Percentiles rank a stretch among this genome's conserved stretches.
Evolutionary conservation across 495 filamentous ascomycete species (phyloP).

Genomic region (Penicillium taxi): DNA sequence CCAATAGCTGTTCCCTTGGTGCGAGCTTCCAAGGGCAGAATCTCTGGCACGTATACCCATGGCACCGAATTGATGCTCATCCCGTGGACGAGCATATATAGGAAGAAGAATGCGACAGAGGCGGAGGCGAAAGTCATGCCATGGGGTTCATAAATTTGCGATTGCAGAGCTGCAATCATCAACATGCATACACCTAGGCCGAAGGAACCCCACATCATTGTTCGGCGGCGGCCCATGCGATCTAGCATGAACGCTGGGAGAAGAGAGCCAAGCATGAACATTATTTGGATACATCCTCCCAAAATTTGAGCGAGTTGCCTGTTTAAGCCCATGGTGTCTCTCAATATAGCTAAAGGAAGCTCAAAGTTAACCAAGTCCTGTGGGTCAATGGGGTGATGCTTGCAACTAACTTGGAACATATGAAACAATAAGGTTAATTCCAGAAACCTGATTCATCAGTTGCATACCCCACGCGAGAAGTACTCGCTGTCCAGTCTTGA

Average conservation of each 20-base stretch:
- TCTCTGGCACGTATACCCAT: constrained; percentile 41
- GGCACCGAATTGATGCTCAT: constrained; percentile 41
- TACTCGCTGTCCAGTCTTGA: constrained; percentile 47
- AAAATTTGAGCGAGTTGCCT: constrained; percentile 41
- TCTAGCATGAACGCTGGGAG: constrained; percentile 40
- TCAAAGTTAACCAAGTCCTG: constrained; percentile 1
- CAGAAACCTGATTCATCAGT: constrained; percentile 43
- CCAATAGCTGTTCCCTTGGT: constrained; percentile 38
- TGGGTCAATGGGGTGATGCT: neutral
- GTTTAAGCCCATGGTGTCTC: constrained; percentile 41
- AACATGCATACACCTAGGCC: constrained; percentile 45
- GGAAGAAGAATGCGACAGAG: constrained; percentile 45
- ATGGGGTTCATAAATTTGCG: constrained; percentile 17
- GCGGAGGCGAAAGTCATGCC: constrained; percentile 29
- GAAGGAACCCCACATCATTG: constrained; percentile 50
- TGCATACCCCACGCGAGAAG: constrained; percentile 45
- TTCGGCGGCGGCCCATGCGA: constrained; percentile 48
- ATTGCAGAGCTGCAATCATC: constrained; percentile 44
- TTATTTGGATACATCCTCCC: constrained; percentile 39
- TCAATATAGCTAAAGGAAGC: constrained; percentile 32
- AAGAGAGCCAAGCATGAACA: constrained; percentile 37
- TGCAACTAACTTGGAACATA: constrained; percentile 10
- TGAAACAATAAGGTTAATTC: constrained; percentile 48
- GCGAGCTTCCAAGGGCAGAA: constrained; percentile 35
- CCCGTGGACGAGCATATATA: constrained; percentile 44